Conservation (phyloP, 139 green algal species). For the Parachlorella kessleri region DNA sequence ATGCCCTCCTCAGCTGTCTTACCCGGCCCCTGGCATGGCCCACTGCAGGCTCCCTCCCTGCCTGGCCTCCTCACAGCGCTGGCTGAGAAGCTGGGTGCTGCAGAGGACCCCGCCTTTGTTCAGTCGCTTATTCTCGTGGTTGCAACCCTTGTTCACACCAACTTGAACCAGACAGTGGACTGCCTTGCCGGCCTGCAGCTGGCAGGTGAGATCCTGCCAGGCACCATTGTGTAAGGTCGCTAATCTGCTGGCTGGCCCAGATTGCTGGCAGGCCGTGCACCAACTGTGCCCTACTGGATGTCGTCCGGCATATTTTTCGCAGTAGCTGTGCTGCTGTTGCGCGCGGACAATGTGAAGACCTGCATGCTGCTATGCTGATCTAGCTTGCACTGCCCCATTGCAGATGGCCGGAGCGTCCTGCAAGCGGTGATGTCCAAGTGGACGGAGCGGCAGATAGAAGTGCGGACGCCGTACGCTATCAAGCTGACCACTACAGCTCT, state of each 20-base stretch:
- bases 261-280: too few species aligned
- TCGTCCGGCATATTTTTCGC: too few species aligned
- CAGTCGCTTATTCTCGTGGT: conserved; percentile 58
- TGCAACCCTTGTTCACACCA: conserved; percentile 37
- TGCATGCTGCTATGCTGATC: not conserved
- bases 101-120: conserved; percentile 43
- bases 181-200: conserved; percentile 39
- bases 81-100: conserved; percentile 38
- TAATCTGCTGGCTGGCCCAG: too few species aligned
- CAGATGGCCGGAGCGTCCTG: conserved; percentile 11
- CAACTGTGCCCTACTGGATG: too few species aligned
- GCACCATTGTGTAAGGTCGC: too few species aligned
- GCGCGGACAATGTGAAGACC: not conserved
- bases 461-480: conserved; percentile 65
- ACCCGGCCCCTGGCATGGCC: too few species aligned
- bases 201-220: too few species aligned
- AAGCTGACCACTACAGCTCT: conserved; percentile 64
- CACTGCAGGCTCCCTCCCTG: conserved; percentile 39
- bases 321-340: not conserved
- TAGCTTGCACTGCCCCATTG: not conserved
- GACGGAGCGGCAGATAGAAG: conserved; percentile 61
- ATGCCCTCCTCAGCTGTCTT: not conserved
- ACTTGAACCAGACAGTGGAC: conserved; percentile 47
- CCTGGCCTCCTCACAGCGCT: conserved; percentile 45
- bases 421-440: conserved; percentile 51